A percentile compares a stretch with the other conserved stretches of the same genome.
Conservation (phyloP, 371 early-diverging fungal species). For the Sporodiniella umbellata region DNA sequence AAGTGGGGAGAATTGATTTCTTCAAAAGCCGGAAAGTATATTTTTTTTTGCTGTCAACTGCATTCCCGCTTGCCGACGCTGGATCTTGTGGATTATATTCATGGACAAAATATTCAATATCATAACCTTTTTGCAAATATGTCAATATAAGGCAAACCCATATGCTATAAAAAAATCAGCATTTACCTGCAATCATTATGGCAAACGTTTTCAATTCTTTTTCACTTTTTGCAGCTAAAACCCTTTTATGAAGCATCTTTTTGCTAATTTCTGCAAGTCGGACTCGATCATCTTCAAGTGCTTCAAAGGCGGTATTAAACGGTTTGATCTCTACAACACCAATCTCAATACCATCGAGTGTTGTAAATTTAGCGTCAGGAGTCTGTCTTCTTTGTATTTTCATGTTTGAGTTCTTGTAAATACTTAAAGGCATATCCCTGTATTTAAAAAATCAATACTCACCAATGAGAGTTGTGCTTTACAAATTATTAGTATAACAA, state of each 20-base stretch:
- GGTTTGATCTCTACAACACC: conserved; percentile 16
- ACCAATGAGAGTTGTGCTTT: conserved; percentile 14
- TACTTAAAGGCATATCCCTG: conserved; percentile 13
- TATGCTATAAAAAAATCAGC: conserved; percentile 10
- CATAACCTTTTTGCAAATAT: conserved; percentile 8
- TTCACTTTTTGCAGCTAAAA: conserved; percentile 13
- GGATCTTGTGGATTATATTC: conserved; percentile 12
- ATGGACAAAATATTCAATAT: conserved; percentile 15
- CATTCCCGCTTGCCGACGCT: conserved; percentile 1
- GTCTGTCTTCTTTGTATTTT: conserved; percentile 17
- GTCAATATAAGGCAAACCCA: conserved; percentile 10
- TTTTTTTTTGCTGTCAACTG: conserved; percentile 6
- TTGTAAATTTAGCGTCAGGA: conserved; percentile 11
- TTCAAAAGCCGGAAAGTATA: conserved; percentile 13
- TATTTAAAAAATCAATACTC: conserved; percentile 9
- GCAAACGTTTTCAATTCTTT: conserved; percentile 11
- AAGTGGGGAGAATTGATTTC: conserved; percentile 7
- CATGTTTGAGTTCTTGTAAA: conserved; percentile 14
- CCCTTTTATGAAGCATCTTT: conserved; percentile 16
- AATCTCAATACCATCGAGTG: conserved; percentile 11
- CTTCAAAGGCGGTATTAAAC: conserved; percentile 8
- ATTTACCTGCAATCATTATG: conserved; percentile 11
- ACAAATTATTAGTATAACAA: conserved; percentile 6
- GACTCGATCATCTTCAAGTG: conserved; percentile 13
- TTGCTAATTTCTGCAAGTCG: conserved; percentile 19